A percentile compares a stretch with the other conserved stretches of the same genome.
Conservation (phyloP, 495 filamentous ascomycete species). For the Daldinia vernicosa region DNA sequence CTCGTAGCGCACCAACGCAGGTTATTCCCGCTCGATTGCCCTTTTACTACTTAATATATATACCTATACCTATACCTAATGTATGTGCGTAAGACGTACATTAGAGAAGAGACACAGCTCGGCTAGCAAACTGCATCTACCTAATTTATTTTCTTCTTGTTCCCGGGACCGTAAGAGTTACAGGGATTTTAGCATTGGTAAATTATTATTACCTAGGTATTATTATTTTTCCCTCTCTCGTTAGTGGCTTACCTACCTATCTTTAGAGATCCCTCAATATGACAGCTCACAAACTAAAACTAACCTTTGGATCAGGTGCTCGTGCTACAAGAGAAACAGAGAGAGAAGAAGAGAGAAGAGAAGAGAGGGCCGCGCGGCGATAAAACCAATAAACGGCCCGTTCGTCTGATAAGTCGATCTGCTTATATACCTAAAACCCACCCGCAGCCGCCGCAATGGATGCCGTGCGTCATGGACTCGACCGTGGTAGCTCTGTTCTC, state of each 20-base stretch:
- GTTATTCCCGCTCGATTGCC: conserved; percentile 20
- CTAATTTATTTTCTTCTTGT: conserved; percentile 1
- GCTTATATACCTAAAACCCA: not conserved
- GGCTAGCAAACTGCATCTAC: not conserved
- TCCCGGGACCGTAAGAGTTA: conserved; percentile 1
- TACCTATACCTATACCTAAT: not conserved
- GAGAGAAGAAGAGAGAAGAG: not conserved
- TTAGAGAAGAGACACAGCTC: conserved; percentile 1
- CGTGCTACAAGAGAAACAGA: conserved; percentile 3
- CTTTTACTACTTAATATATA: conserved; percentile 5
- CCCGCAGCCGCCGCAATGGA: conserved; percentile 15
- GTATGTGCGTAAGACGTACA: conserved; percentile 24
- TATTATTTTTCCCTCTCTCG: not conserved
- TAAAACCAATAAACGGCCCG: not conserved
- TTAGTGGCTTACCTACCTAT: conserved; percentile 26
- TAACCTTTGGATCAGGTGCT: conserved; percentile 6
- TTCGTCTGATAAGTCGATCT: conserved; percentile 2
- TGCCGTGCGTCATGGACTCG: not conserved
- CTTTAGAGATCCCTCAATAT: conserved; percentile 29
- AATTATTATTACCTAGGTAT: too few relatives aligned
- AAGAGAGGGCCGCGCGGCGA: not conserved
- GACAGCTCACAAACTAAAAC: conserved; percentile 36
- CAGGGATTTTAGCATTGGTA: conserved; percentile 14
- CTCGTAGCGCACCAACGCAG: conserved; percentile 3
- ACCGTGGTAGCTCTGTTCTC: not conserved